These are phyloP conservation scores for Cryphonectria parasitica DNA, from an alignment of 2,329 filamentous ascomycete species.

Conservation along the genomic window DNA sequence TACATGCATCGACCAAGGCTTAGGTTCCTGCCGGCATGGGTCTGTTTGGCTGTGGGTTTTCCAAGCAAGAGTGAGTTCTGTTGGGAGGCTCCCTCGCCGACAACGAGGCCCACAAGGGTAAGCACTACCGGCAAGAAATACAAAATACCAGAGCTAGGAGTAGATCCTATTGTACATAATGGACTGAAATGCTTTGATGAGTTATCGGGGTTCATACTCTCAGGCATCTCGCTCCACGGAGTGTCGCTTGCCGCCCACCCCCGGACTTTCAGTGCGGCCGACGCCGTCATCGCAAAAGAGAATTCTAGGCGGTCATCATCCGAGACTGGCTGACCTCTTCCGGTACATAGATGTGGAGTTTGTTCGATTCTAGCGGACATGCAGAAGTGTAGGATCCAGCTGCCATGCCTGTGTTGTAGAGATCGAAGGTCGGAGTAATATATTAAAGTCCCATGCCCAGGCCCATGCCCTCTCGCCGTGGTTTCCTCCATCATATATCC, in stretches of 20 bases:
- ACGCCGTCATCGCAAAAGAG: background rate
- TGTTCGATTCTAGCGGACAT: background rate
- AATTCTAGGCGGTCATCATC: background rate
- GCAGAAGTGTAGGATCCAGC: background rate
- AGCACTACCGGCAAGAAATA: background rate
- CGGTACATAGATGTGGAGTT: background rate
- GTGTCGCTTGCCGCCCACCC: background rate
- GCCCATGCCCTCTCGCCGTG: background rate
- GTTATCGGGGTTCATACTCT: background rate
- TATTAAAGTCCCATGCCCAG: too few relatives aligned
- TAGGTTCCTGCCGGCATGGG: too few relatives aligned
- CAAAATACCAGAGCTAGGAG: background rate
- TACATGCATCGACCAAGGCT: too few relatives aligned
- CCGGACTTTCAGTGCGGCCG: slow-evolving; percentile 3
- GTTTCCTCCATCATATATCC: too few relatives aligned
- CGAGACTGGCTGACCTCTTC: background rate
- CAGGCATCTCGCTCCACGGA: background rate
- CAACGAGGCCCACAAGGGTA: background rate
- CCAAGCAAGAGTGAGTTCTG: background rate
- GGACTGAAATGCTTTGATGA: background rate
- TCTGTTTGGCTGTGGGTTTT: background rate
- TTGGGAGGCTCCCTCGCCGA: background rate
- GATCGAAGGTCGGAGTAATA: background rate
- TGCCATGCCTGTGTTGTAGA: background rate
- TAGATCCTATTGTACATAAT: background rate